Conservation (phyloP, 2,329 filamentous ascomycete species). For the Claviceps pazoutovae region DNA sequence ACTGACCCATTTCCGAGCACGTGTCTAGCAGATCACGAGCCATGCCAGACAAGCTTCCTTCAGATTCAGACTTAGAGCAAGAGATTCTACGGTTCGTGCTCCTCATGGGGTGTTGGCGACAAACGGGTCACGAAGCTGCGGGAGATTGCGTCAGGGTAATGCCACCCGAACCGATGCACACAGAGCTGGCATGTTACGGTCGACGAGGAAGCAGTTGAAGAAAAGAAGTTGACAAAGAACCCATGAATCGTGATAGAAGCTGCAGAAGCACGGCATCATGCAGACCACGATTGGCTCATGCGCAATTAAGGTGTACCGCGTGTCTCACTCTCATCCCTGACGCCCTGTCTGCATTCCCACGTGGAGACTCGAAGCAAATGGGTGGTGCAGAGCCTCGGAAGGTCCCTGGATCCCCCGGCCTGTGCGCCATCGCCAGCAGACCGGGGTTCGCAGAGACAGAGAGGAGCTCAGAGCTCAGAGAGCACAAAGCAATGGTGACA, state of each 20-base stretch:
- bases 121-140: background rate
- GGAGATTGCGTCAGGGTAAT: slow-evolving; percentile 1
- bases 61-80: background rate
- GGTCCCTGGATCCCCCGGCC: background rate
- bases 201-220: background rate
- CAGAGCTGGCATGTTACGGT: background rate
- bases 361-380: slow-evolving; percentile 1
- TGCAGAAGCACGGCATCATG: no score
- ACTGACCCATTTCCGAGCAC: background rate
- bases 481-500: background rate
- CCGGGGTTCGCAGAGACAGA: background rate
- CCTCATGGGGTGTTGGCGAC: background rate
- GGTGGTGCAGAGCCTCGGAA: background rate
- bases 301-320: background rate
- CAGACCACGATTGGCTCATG: background rate
- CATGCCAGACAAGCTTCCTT: no score
- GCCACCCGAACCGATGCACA: background rate
- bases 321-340: background rate
- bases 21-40: background rate
- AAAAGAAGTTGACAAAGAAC: no score
- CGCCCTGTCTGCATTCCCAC: background rate
- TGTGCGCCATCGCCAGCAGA: background rate
- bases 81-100: background rate
- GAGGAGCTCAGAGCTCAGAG: background rate
- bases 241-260: no score